A percentile compares a stretch with the other conserved stretches of the same genome.
Conservation (phyloP, 371 early-diverging fungal genomes). For the Zancudomyces culisetae region DNA sequence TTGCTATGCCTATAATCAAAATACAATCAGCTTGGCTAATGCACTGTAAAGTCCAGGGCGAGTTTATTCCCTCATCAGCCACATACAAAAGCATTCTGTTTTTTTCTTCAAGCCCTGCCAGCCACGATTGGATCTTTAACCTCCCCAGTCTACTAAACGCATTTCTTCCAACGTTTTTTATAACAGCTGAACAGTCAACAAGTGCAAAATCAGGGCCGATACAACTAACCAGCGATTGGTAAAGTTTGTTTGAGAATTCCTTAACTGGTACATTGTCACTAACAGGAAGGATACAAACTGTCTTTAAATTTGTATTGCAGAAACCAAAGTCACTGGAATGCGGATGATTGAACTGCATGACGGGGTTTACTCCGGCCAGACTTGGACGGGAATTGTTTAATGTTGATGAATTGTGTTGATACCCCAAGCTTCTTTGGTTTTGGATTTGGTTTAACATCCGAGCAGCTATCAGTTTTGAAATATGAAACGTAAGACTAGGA, state of each 20-base stretch:
- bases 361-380: not conserved
- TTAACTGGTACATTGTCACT: constrained; percentile 57
- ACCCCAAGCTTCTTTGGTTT: constrained; percentile 6
- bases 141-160: constrained; percentile 80
- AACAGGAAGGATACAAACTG: constrained; percentile 82
- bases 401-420: not conserved
- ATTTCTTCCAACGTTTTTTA: constrained; percentile 67
- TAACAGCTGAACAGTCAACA: constrained; percentile 60
- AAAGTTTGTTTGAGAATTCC: constrained; percentile 71
- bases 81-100: constrained; percentile 74
- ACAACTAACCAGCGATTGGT: constrained; percentile 41
- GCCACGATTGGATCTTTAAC: constrained; percentile 75
- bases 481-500: constrained; percentile 79
- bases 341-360: not conserved
- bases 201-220: constrained; percentile 55
- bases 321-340: constrained; percentile 25
- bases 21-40: constrained; percentile 95
- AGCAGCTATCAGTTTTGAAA: constrained; percentile 75
- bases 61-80: constrained; percentile 75
- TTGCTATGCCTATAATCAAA: constrained; percentile 74
- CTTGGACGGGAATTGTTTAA: not conserved
- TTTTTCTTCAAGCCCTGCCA: constrained; percentile 82
- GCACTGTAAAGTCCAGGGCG: constrained; percentile 90
- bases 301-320: constrained; percentile 79
- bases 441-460: constrained; percentile 36